A percentile compares a stretch with the other conserved stretches of the same genome.
phyloP scores from a whole-genome alignment of 306 rosid genomes.

The Pachyrhizus erosus region DNA sequence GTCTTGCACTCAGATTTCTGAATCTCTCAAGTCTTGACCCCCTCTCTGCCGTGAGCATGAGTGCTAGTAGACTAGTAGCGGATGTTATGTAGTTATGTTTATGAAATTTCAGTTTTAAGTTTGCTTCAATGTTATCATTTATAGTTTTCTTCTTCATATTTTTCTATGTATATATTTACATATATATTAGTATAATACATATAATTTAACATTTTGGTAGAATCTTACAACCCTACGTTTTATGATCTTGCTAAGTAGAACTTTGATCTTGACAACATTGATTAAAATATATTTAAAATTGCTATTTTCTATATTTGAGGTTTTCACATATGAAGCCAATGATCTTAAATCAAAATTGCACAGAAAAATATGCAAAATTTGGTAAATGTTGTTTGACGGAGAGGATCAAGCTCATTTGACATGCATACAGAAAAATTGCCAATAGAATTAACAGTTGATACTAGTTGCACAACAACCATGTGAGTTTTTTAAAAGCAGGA shows the following conservation, averaged over 20 bases:
- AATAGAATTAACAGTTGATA: neutral
- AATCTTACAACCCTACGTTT: neutral
- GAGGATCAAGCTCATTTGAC: conserved; percentile 20
- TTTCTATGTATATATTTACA: neutral
- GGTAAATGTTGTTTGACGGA: neutral
- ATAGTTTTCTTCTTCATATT: neutral
- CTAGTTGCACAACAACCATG: neutral
- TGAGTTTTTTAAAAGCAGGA: neutral
- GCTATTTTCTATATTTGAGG: neutral
- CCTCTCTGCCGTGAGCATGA: neutral
- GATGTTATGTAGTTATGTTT: neutral
- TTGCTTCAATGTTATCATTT: neutral
- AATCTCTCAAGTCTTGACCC: neutral
- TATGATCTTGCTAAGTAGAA: neutral
- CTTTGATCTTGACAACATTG: neutral
- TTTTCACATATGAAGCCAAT: neutral
- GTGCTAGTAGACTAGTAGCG: neutral
- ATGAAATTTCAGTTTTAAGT: neutral
- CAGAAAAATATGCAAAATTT: conserved; percentile 15
- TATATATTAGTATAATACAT: neutral
- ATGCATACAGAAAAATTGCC: neutral
- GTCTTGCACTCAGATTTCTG: neutral
- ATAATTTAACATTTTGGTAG: neutral
- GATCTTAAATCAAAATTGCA: neutral
- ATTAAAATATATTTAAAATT: neutral